A percentile compares a stretch with the other conserved stretches of the same genome.
Conservation (phyloP, 495 filamentous ascomycete species). For the Neurospora sp. region DNA sequence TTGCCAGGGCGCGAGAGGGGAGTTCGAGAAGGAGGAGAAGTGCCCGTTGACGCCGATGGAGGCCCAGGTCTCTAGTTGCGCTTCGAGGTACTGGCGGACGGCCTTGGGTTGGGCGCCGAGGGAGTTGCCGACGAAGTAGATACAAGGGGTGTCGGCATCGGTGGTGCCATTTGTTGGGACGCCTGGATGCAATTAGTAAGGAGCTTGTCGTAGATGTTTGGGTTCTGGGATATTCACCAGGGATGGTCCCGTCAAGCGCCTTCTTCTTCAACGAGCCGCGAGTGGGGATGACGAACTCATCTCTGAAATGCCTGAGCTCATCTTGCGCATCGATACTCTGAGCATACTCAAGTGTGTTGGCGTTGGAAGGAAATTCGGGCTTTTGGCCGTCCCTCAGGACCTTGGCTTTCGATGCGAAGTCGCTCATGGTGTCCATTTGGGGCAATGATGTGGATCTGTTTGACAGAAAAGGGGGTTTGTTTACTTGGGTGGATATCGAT, state of each 20-base stretch:
- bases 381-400: constrained; percentile 9
- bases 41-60: constrained; percentile 83
- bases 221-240: constrained; percentile 10
- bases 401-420: neutral
- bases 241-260: constrained; percentile 46
- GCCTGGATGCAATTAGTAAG: constrained; percentile 4
- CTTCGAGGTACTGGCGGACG: constrained; percentile 53
- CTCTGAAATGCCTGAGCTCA: constrained; percentile 50
- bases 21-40: constrained; percentile 63
- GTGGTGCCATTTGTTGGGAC: neutral
- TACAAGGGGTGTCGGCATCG: constrained; percentile 37
- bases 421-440: neutral
- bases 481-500: neutral
- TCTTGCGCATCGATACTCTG: constrained; percentile 54
- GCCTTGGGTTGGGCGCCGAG: constrained; percentile 74
- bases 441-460: neutral
- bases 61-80: constrained; percentile 76
- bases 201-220: too few relatives aligned
- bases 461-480: neutral
- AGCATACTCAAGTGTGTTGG: constrained; percentile 11
- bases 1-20: constrained; percentile 58
- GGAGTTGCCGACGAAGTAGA: constrained; percentile 91
- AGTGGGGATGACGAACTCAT: constrained; percentile 73
- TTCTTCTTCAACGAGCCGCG: constrained; percentile 53
- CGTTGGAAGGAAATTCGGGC: constrained; percentile 7